Evolutionary conservation across 2,329 filamentous ascomycete genomes (phyloP).

Genomic region (Hymenoscyphus repandus): DNA sequence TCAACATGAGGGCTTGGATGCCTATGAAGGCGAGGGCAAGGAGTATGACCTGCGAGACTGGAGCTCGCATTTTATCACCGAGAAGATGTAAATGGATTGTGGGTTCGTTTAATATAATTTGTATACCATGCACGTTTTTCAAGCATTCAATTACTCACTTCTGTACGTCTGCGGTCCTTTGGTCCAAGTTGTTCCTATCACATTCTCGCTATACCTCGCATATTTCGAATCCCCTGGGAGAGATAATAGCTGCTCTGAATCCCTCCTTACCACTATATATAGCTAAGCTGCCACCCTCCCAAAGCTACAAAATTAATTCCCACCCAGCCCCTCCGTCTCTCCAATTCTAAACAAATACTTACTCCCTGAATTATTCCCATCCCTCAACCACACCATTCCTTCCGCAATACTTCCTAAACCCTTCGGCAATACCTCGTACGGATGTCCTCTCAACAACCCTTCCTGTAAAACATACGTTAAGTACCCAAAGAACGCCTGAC

Average conservation of each 20-base stretch:
- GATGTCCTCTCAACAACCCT: conserved; percentile 44
- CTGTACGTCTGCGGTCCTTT: no score
- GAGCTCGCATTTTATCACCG: not conserved
- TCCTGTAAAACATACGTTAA: conserved; percentile 37
- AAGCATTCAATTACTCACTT: no score
- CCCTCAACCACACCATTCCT: conserved; percentile 49
- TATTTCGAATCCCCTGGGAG: no score
- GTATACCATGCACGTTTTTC: no score
- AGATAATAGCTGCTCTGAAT: no score
- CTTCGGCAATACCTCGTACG: conserved; percentile 43
- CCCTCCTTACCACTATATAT: no score
- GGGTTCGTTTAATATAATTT: no score
- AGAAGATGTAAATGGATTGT: no score
- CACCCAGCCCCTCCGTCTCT: conserved; percentile 4
- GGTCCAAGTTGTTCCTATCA: no score
- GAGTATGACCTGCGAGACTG: conserved; percentile 29
- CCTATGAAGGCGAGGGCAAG: conserved; percentile 29
- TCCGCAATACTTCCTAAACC: conserved; percentile 41
- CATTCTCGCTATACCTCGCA: no score
- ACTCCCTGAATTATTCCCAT: conserved; percentile 53
- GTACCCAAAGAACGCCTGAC: conserved; percentile 3
- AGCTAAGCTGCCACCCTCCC: no score
- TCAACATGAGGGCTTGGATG: conserved; percentile 27
- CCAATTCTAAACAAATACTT: conserved; percentile 52
- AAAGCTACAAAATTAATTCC: no score